A percentile compares a stretch with the other conserved stretches of the same genome.
Evolutionary conservation across 2,329 filamentous ascomycete species (phyloP).

Genomic region (Periconia macrospinosa): DNA sequence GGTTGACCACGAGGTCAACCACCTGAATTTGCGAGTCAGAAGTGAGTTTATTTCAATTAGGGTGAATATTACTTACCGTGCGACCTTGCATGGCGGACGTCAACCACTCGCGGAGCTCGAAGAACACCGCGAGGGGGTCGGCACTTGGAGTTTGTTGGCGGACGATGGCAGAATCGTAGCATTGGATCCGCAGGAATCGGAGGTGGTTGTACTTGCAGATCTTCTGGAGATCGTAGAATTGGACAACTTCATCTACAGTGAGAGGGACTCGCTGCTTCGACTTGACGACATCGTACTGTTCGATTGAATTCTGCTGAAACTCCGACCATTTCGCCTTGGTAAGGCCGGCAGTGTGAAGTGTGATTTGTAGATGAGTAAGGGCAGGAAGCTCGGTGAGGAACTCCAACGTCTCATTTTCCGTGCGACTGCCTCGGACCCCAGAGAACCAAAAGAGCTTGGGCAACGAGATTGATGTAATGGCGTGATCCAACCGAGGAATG

Average conservation of each 20-base stretch:
- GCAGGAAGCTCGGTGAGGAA: conserved; percentile 83
- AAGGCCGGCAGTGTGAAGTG: conserved; percentile 78
- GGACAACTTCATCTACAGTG: conserved; percentile 77
- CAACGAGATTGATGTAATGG: conserved; percentile 48
- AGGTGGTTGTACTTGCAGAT: conserved; percentile 71
- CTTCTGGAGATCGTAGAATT: conserved; percentile 75
- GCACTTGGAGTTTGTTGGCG: conserved; percentile 57
- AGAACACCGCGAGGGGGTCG: neutral
- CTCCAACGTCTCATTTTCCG: conserved; percentile 85
- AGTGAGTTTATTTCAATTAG: no score
- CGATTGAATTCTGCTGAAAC: conserved; percentile 62
- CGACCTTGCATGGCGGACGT: no score
- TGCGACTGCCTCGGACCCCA: conserved; percentile 78
- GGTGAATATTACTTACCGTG: no score
- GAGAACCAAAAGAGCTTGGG: conserved; percentile 48
- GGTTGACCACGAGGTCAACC: no score
- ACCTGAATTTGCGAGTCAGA: no score
- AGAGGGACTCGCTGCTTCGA: conserved; percentile 75
- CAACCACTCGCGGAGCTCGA: neutral
- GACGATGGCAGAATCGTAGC: conserved; percentile 64
- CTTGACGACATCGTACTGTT: conserved; percentile 76
- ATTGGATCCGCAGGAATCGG: conserved; percentile 72
- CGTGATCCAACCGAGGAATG: conserved; percentile 9
- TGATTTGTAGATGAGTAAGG: conserved; percentile 77
- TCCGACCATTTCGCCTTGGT: conserved; percentile 67